phyloP scores from a whole-genome alignment of 1,284 basidiomycete species.

The Uromyces viciae-fabae region DNA sequence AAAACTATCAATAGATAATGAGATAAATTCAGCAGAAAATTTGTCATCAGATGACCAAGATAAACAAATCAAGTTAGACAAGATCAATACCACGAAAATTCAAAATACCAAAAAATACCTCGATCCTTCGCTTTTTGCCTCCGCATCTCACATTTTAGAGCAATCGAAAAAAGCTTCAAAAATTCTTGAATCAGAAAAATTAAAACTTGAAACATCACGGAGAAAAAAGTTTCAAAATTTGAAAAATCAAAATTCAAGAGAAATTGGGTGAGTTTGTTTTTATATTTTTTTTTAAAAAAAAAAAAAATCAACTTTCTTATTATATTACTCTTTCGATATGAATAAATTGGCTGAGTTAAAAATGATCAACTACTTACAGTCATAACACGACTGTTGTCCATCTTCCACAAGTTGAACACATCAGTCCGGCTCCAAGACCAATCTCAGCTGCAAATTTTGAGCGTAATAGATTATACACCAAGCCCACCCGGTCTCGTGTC shows the following conservation, averaged over 20 bases:
- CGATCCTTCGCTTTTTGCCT: conserved; percentile 32
- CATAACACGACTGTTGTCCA: conserved; percentile 25
- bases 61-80: background rate
- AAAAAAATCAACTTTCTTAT: background rate
- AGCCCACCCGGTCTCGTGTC: background rate
- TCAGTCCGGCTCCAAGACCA: conserved; percentile 14
- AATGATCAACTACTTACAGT: background rate
- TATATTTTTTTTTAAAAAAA: background rate
- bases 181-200: background rate
- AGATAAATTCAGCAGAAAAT: background rate
- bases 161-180: conserved; percentile 5
- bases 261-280: conserved; percentile 25
- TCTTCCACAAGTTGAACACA: conserved; percentile 14
- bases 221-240: conserved; percentile 1
- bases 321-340: background rate
- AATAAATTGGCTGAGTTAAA: background rate
- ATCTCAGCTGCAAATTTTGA: conserved; percentile 24
- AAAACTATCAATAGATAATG: background rate
- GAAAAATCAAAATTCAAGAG: conserved; percentile 12
- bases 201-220: background rate
- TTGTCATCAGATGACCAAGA: conserved; percentile 8
- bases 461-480: conserved; percentile 19
- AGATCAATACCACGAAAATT: background rate
- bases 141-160: conserved; percentile 31
- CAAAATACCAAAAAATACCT: conserved; percentile 30